Percentiles rank a stretch among this genome's conserved stretches.
Conservation (phyloP, 1,139 yeast genomes). For the Protomyces lactucae-debilis region DNA sequence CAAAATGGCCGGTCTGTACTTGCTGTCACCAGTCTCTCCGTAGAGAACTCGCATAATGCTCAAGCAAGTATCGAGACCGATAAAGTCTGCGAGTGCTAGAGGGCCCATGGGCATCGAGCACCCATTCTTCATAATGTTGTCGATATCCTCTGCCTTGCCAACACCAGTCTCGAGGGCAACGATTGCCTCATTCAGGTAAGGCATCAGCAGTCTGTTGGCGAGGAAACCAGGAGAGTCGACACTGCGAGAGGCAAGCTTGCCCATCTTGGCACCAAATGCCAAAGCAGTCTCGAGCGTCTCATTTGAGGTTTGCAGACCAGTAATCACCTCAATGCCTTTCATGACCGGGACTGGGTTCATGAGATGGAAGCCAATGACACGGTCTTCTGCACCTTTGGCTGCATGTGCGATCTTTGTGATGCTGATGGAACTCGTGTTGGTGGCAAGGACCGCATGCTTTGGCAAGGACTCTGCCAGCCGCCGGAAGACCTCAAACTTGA, state of each 20-base stretch:
- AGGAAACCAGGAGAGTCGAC: slow-evolving; percentile 45
- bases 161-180: slow-evolving; percentile 45
- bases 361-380: slow-evolving; percentile 46
- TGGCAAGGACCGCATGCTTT: slow-evolving; percentile 41
- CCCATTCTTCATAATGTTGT: slow-evolving; percentile 46
- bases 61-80: slow-evolving; percentile 46
- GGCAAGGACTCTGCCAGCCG: slow-evolving; percentile 39
- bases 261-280: slow-evolving; percentile 40
- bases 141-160: slow-evolving; percentile 44
- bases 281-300: slow-evolving; percentile 40
- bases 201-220: slow-evolving; percentile 45
- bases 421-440: slow-evolving; percentile 46
- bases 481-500: slow-evolving; percentile 41
- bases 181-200: slow-evolving; percentile 47
- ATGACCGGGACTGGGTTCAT: slow-evolving; percentile 49
- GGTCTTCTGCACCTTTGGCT: slow-evolving; percentile 42
- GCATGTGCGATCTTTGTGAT: slow-evolving; percentile 46
- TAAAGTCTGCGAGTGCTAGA: slow-evolving; percentile 45
- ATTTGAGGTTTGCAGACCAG: slow-evolving; percentile 44
- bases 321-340: slow-evolving; percentile 46
- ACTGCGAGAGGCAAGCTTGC: slow-evolving; percentile 42
- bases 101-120: slow-evolving; percentile 51
- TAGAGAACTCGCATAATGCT: slow-evolving; percentile 45
- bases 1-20: slow-evolving; percentile 44
- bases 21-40: slow-evolving; percentile 44